Base-by-base conservation (phyloP, 495 filamentous ascomycete genomes). In the Viridothelium virens region DNA sequence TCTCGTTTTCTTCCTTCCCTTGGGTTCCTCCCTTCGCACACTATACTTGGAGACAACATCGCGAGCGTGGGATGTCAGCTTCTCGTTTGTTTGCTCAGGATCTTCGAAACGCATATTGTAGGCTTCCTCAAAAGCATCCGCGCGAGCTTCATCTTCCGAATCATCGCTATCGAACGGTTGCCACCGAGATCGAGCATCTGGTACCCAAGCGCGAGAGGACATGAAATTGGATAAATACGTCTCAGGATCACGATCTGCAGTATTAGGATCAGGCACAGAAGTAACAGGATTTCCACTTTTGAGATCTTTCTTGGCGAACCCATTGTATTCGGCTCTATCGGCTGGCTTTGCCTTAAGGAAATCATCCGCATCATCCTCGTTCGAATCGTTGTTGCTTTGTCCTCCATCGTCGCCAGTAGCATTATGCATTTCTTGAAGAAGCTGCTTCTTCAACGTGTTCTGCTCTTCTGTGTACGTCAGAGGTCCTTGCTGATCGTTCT, bases 91-190 rank as follows among this genome's bases (percentile, higher is more conserved):
- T 68, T 86, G 88, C 70, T 81, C 82, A 0, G 94, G 91, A 70
- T 98, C 89, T 72, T 98, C 94, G 71, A 98, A 98, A 34, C 94
- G 89, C 76, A 96, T 79, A 76, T 98, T 98, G 79, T 95, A 98
- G n/a, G 91, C 92, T 64, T 88, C 83, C 74, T 98, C 94, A 69
- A 91, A 92, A 37, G 84, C 84, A 36, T 98, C 94, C 41, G 93
- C 92, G 36, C 86, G 83, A 14, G 85, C 80, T 61, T 92, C 88
- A 38, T 92, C 89, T 63, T 93, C 90, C 31, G 89, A 90, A 64
- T 97, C 94, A 69, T 98, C 94, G 0, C 91, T 95, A 66, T 97
- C 91, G 63, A 98, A 88, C 7, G 91, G 88, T 62, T 89, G 79
- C 70, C 87, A 89, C 10, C 77, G 77, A 36, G 84, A 79, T 33